Base-by-base conservation (phyloP, 2,329 filamentous ascomycete species). In the Phoma herbarum region DNA sequence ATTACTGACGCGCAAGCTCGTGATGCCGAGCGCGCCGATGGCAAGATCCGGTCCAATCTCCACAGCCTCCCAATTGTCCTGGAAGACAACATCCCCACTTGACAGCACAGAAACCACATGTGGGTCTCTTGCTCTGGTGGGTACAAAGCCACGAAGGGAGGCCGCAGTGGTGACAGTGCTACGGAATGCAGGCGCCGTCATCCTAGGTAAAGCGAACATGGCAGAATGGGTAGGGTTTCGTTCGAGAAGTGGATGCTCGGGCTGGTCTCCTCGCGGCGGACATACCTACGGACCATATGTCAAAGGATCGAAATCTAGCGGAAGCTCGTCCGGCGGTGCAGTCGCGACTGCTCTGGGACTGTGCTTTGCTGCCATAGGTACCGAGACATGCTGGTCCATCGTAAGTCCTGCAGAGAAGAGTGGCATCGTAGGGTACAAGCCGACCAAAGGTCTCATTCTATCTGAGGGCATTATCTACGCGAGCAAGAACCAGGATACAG, bases 141-240 rank as follows among this genome's bases (percentile, higher is more conserved):
- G 85, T 0, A 81, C 86, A 9, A 82, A 78, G 61, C 79, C 85
- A 0, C 76, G 80, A 9, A 59, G 70, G n/a, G 87, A 90, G 64
- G 82, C 83, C n/a, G 84, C 83, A 0, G 75, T 89, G 2, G 84
- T 81, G 1, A 75, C 77, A 14, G 86, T 85, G 63, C 77, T 90
- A 12, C 79, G 86, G 52, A 76, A 82, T 39, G 83, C 83, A 2
- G 87, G 87, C 0, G 83, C 82, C 2, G 77, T 90, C 28, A 83
- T 90, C 26, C 75, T 90, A 0, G 88, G 87, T 20, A 90, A 90
- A 73, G 78, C 85, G 0, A 87, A 86, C 59, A 69, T 89, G 50
- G 85, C 81, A 2, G 82, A 89, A 66, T 89, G 86, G 85, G 83
- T 83, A 2, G 86, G 86, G 59, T 86, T 79, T 47, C 78, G 88